Conservation (phyloP, 345 rosid genomes). For the Gossypium mustelinum region DNA sequence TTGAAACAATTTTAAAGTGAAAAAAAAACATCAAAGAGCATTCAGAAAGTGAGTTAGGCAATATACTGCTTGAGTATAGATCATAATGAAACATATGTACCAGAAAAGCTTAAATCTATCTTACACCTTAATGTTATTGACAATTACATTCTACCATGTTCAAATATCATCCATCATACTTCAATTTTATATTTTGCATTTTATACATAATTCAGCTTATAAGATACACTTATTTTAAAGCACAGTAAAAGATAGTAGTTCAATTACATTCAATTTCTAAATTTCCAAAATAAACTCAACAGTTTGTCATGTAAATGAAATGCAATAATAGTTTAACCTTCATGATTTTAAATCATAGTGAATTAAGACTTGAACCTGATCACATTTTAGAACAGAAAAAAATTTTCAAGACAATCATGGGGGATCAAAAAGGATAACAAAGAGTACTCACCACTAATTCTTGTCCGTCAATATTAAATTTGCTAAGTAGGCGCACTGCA, state of each 20-base stretch:
- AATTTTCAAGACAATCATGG: neutral
- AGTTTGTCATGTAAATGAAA: neutral
- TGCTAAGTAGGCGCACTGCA: constrained; percentile 80
- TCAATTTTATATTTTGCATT: neutral
- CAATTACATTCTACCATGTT: neutral
- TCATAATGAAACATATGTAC: neutral
- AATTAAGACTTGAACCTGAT: neutral
- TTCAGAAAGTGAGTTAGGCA: neutral
- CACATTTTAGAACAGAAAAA: neutral
- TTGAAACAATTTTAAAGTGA: neutral
- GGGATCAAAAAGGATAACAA: neutral
- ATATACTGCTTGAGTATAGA: neutral
- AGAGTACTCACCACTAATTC: constrained; percentile 65
- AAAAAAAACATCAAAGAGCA: neutral
- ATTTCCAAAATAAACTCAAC: neutral
- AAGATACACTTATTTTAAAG: neutral
- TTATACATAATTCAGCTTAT: neutral
- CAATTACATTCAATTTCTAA: neutral
- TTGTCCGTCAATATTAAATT: constrained; percentile 88
- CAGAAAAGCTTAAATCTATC: neutral
- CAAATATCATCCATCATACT: neutral
- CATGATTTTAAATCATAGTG: neutral
- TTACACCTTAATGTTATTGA: constrained; percentile 1
- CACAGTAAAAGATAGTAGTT: neutral
- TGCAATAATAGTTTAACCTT: neutral